These are phyloP conservation scores for Xylaria grammica DNA, from an alignment of 495 filamentous ascomycete species.

Conservation along the genomic window DNA sequence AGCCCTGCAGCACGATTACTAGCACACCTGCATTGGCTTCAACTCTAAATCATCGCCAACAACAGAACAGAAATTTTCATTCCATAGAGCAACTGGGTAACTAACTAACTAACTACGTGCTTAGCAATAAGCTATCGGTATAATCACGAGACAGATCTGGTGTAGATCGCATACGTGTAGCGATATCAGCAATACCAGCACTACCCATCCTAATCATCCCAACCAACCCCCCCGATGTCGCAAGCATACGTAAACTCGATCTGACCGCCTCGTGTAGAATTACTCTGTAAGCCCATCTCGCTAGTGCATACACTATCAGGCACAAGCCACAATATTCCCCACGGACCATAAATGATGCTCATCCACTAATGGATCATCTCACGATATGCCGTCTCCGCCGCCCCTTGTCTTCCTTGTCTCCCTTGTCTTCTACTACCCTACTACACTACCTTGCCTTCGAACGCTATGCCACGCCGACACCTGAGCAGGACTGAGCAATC, in stretches of 20 bases:
- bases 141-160: slow-evolving; percentile 16
- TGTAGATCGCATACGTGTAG: slow-evolving; percentile 2
- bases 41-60: too few species aligned
- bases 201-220: too few species aligned
- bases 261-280: slow-evolving; percentile 7
- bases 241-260: slow-evolving; percentile 13
- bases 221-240: slow-evolving; percentile 11
- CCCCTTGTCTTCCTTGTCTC: too few species aligned
- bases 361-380: slow-evolving; percentile 1
- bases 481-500: slow-evolving; percentile 9
- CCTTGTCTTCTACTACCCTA: neutral
- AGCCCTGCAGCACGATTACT: neutral
- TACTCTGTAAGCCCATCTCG: neutral
- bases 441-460: too few species aligned
- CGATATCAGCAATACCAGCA: too few species aligned
- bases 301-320: neutral
- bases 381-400: neutral
- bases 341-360: neutral
- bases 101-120: too few species aligned
- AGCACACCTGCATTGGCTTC: neutral
- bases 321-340: slow-evolving; percentile 11
- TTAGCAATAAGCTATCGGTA: too few species aligned
- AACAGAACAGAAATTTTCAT: too few species aligned
- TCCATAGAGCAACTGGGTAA: too few species aligned
- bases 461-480: too few species aligned